Evolutionary conservation across 2,329 filamentous ascomycete species (phyloP), one percentile per base, ranked within the genome.

Genomic region (Fusarium avenaceum): DNA sequence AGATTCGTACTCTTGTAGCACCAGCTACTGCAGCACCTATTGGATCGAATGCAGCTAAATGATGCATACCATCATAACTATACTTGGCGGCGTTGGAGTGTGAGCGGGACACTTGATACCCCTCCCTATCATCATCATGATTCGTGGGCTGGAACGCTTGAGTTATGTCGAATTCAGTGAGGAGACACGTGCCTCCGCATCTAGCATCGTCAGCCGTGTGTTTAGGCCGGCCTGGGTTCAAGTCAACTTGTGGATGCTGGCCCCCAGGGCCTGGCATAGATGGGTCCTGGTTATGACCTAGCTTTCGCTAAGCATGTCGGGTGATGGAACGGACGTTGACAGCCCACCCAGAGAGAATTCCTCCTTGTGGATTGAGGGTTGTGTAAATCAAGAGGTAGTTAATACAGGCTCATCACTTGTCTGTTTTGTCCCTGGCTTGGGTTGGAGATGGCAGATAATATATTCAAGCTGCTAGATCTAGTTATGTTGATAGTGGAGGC

Each of bases 401-500:
- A 43, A 35, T 20, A 22, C 24, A 14, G n/a, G n/a, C 47, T 20
- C 19, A 20, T 30, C 24, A 20, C 11, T 10, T 22, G 51, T 32
- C 11, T 22, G 24, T 44, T 32, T 9, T 22, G 24, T 44, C 33
- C 24, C 43, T 58, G 30, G 28, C 24, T 35, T 43, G 58, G 52
- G 22, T 59, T 55, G 65, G 66, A 71, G 60, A 70, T 39, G 39
- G 51, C 65, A 61, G 66, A 70, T 67, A 60, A 72, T 71, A 63
- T 63, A 57, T 63, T 55, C 52, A 61, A 70, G 59, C 33, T 67
- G 56, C 61, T 47, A 63, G 51, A 61, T 58, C 61, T 54, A 19
- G 19, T 19, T 19, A 59, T 50, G 40, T 51, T 65, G 38, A 50
- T 65, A 42, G 48, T 65, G 60, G 49, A 60, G 50, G 40, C n/a